Evolutionary conservation across 768 basidiomycete species (phyloP), one percentile per base, ranked within the genome.

Genomic region (Pisolithus microcarpus): DNA sequence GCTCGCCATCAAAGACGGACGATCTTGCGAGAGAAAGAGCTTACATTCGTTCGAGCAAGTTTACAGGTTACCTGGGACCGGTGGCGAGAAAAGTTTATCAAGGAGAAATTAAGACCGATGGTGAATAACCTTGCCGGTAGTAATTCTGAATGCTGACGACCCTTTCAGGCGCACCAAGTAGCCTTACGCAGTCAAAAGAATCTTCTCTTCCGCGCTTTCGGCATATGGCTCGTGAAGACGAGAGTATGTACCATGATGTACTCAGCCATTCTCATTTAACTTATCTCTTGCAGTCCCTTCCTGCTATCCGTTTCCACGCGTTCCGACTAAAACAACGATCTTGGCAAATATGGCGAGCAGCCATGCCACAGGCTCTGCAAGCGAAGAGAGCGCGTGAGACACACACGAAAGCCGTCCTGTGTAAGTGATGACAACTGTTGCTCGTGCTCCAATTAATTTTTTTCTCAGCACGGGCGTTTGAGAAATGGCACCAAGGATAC

Each of bases 271-370:
- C 45, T 43, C 8, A 48, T 49, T 62, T 34, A 61, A 44, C 45
- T 39, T 4, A 26, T 37, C 55, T 34, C n/a, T 18, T 48, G 31
- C 55, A 91, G 87, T 81, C 85, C 15, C 70, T 89, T 9, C 88
- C 89, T 21, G 91, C 90, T 8, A 80, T 93, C 52, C 80, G 80
- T 26, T 88, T 91, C 64, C 75, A 84, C 65, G 80, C 84, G 1
- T 76, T 70, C 18, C 74, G 78, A 53, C 62, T 75, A 34, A 89
- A 86, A 65, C 65, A 67, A 7, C 81, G 76, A 55, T 76, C 74
- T 52, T 88, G 87, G 80, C 66, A 72, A 28, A 70, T 65, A 28
- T 91, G 90, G 90, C 72, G 77, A 44, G 75, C 73, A 45, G 77
- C 76, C 21, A 81, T 92, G 75, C 87, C 90, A 15, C 75, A 75